Evolutionary conservation across 805 yeast species (phyloP), one percentile per base, ranked within the genome.

Genomic region (Candida schatavii): DNA sequence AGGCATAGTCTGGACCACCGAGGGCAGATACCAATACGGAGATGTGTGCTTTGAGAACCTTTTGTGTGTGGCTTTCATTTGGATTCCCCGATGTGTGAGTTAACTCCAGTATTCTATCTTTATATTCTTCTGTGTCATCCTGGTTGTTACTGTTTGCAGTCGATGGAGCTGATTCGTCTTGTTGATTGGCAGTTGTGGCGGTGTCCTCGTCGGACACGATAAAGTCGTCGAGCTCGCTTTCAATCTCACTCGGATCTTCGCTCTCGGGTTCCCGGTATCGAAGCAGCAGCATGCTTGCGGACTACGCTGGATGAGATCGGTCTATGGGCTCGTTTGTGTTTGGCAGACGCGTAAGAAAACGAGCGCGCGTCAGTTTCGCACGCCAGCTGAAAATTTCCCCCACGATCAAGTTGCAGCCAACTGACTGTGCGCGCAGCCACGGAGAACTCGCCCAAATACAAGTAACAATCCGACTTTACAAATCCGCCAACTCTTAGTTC

Each of bases 21-120:
- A 91, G 72, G 0, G 98, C 96, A 3, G 96, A 79, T 3, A 89
- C 88, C 30, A 90, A 71, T 33, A 87, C 80, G 11, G 90, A 77
- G 25, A 91, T 83, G 60, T 88, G 88, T 0, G 93, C 87, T 47
- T 75, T 74, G 30, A 83, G 61, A 13, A 80, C 54, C 45, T 66
- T 66, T 37, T 67, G 67, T 2, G 72, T 54, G 40, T 49, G 59
- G 15, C 66, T 48, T 46, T 65, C 68, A 35, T 64, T 61, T 14
- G 70, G 66, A 3, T 56, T 39, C 6, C 62, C 53, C 11, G 27
- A 23, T 7, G 27, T 23, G 11, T 23, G 27, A 7, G 27, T 11
- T 43, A 68, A 38, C 14, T 44, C 41, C 28, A 47, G 46, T 6
- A 63, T 46, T 33, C 64, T 44, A 42, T 61, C 65, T 7, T 44